Percentiles rank a stretch among this genome's conserved stretches.
Evolutionary conservation across 345 rosid species (phyloP).

Genomic region (Eucalyptus grandis): DNA sequence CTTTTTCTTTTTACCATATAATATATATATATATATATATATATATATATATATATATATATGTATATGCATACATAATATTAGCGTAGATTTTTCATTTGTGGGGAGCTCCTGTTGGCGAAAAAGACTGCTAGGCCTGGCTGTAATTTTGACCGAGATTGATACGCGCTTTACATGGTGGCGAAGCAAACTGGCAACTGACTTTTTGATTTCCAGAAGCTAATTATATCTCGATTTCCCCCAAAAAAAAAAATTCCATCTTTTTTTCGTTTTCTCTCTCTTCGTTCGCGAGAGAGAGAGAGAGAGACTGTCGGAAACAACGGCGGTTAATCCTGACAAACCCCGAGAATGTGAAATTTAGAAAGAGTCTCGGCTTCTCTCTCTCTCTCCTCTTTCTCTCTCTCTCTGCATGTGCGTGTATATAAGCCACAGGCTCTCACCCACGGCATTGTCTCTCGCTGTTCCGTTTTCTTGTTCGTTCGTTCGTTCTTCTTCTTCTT

Average conservation of each 20-base stretch:
- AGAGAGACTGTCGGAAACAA: not conserved
- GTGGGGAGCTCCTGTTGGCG: not conserved
- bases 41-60: not conserved
- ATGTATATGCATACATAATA: not conserved
- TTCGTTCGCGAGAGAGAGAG: not conserved
- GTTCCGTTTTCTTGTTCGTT: not conserved
- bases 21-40: too few relatives aligned
- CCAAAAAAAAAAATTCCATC: not conserved
- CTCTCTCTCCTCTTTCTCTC: not conserved
- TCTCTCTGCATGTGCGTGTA: not conserved
- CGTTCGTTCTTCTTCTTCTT: not conserved
- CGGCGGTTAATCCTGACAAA: not conserved
- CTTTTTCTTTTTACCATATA: not conserved
- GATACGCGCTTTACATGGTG: not conserved
- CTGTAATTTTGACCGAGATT: not conserved
- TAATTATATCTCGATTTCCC: not conserved
- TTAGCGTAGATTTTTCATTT: not conserved
- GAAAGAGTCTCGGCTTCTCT: not conserved
- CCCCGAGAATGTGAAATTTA: not conserved
- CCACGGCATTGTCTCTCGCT: not conserved
- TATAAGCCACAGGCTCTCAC: not conserved
- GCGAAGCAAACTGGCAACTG: not conserved
- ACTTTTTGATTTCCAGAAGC: not conserved
- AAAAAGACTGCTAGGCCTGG: not conserved
- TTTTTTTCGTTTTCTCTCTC: not conserved